Base-by-base conservation (phyloP, 2,329 filamentous ascomycete genomes). In the Pseudohalonectria lignicola region DNA sequence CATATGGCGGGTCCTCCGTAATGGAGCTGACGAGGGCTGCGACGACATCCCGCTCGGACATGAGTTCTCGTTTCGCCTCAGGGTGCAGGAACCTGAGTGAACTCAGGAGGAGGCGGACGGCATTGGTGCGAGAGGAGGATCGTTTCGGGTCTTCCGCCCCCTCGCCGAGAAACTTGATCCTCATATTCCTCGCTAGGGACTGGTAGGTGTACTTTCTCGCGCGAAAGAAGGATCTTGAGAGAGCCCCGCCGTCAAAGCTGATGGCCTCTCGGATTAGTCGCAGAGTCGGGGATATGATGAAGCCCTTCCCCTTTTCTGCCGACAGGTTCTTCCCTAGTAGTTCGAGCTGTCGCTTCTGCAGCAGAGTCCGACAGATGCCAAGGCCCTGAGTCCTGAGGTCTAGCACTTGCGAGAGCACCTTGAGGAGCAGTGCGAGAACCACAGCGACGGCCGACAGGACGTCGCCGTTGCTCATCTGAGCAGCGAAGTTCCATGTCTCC, bases 181-280 rank as follows among this genome's bases (percentile, higher is more conserved):
- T 78, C 37, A 98, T 73, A 48, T 94, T 93, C 37, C 85, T 72
- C 5, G 84, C 81, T 3, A 98, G 64, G 6, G 80, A 79, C 49
- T 86, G 82, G 41, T 94, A 81, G 0, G 86, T 92, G 42, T 77
- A 79, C 49, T 86, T 79, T 47, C 86, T 75, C 23, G 79, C 79
- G 37, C 82, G 72, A 55, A 94, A 93, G 25, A 95, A 69, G 33
- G 79, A 71, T 47, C 76, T 79, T 20, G 88, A 86, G 39, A 87
- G 70, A 31, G 77, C 74, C 12, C 92, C 93, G 13, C 87, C 87
- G 57, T 96, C 88, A 45, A 94, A 82, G 39, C 71, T 78, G 13
- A 86, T 76, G n/a, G 88, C 71, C 60, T 98, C 90, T 37, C 81
- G 84, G 42, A 98, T 70, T 37, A 98, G 64, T 40, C 90, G 79